Evolutionary conservation across 2,329 filamentous ascomycete species (phyloP), one percentile per base, ranked within the genome.

Genomic region (Rutstroemia sp.): DNA sequence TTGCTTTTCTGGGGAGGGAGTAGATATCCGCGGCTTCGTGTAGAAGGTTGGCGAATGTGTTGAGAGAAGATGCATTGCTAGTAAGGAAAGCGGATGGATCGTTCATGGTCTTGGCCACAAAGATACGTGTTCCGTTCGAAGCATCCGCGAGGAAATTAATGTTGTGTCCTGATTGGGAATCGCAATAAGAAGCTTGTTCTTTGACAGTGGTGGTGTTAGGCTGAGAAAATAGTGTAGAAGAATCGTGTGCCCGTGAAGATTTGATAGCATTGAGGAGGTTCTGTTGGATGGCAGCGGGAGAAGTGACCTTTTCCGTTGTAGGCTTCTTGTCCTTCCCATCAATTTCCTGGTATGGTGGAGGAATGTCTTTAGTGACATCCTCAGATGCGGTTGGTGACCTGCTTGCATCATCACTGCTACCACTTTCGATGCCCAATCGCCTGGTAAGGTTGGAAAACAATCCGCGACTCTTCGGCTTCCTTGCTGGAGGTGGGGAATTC

Each of bases 161-260:
- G 70, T 95, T 84, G 57, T 91, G 83, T 1, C 82, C 83, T 2
- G 87, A 83, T 23, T 76, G 86, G 63, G 83, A 80, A 73, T 96
- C 92, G 70, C 92, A 96, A 73, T 96, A 96, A 0, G 88, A 87
- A 40, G 86, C 82, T 63, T 89, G 87, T 70, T 96, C 91, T 67
- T 87, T 87, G 62, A 96, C 84, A 51, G 85, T 75, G 59, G 83
- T 85, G 38, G 87, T 86, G 53, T 82, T 75, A 0, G 89, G 89
- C 21, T 83, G 81, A 3, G 82, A 83, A 72, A 89, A 92, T n/a
- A 96, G 73, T 10, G 76, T 75, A 16, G 82, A 79, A 1, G 88
- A 89, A 60, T 88, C 86, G 70, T 92, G 86, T 1, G 90, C 78
- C 39, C 90, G 83, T 21, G 88, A 89, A 7, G 89, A 83, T 63